Base-by-base conservation (phyloP, 2,329 filamentous ascomycete genomes). In the Calonectria henricotiae region DNA sequence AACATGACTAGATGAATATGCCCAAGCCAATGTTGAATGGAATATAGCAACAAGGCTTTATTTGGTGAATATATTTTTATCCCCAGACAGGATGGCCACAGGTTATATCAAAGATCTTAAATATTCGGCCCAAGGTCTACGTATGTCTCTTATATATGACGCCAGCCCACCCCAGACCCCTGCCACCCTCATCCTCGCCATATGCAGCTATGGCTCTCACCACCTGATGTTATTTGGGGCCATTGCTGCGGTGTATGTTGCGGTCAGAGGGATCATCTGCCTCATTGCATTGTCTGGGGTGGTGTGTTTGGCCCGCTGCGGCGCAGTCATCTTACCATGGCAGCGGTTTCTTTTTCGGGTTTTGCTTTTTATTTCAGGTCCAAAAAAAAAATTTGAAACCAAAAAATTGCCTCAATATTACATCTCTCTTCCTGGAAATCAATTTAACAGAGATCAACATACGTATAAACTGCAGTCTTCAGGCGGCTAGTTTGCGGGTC, bases 301-400 rank as follows among this genome's bases (percentile, higher is more conserved):
- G 32, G 32, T 15, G 32, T 58, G 35, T 55, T 55, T 35, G 32
- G 51, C 15, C 32, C 20, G n/a, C 20, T 58, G 51, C 51, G 51
- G 51, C 51, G 32, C 51, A 58, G 51, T 12, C 51, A 58, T 39
- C 51, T 39, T 39, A 58, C 51, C 51, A 39, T 55, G 51, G 12
- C 32, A 17, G 51, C 51, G 9, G 51, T 37, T 25, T 55, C 13
- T 25, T 55, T 37, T 23, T 23, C 17, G 11, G 37, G 23, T 55
- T 5, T 55, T 55, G 51, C 51, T 55, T 37, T 55, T 55, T 35
- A 23, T 23, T 54, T 23, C 30, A 30, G 11, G n/a, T 8, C n/a
- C n/a, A n/a, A n/a, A 6, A 12, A 7, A 11, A 58, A 58, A 58
- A 39, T 5, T 17, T 55, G 9, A 39, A 25, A 8, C 2, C 3